phyloP scores from a whole-genome alignment of 2,329 filamentous ascomycete species.

The Pochonia chlamydosporia region DNA sequence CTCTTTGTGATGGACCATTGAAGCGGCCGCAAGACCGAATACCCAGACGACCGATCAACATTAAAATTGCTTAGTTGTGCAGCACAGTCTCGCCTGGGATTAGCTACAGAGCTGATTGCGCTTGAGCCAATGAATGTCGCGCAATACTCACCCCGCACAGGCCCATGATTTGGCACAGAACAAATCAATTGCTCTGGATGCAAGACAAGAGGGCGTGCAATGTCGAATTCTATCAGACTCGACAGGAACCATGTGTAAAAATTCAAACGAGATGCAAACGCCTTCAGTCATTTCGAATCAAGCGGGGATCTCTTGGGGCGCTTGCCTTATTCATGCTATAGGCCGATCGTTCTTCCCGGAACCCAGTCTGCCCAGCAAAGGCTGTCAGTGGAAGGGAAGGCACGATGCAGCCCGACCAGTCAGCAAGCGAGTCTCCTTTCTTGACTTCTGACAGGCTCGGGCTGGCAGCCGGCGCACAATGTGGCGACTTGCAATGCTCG shows the following conservation, averaged over 20 bases:
- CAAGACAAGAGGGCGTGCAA: too few species aligned
- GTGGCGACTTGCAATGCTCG: not conserved
- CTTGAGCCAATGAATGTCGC: too few species aligned
- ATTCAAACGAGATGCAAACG: not conserved
- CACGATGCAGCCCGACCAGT: not conserved
- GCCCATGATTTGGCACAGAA: too few species aligned
- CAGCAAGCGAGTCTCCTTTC: not conserved
- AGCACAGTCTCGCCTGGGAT: too few species aligned
- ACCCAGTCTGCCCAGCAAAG: not conserved
- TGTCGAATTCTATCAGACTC: not conserved
- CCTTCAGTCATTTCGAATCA: too few species aligned
- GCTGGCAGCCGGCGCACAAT: not conserved
- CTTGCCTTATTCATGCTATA: not conserved
- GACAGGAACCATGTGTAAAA: not conserved
- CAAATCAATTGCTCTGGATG: too few species aligned
- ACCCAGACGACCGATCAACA: too few species aligned
- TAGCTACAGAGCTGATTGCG: too few species aligned
- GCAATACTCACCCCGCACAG: too few species aligned
- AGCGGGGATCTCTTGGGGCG: not conserved
- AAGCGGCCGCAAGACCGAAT: too few species aligned
- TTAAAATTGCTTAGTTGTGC: too few species aligned
- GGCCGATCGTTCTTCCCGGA: not conserved
- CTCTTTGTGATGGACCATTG: too few species aligned
- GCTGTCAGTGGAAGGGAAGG: not conserved
- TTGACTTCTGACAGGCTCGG: conserved; percentile 1